Evolutionary conservation across 83 land plant genomes (phyloP).

Genomic region (Picea engelmannii): DNA sequence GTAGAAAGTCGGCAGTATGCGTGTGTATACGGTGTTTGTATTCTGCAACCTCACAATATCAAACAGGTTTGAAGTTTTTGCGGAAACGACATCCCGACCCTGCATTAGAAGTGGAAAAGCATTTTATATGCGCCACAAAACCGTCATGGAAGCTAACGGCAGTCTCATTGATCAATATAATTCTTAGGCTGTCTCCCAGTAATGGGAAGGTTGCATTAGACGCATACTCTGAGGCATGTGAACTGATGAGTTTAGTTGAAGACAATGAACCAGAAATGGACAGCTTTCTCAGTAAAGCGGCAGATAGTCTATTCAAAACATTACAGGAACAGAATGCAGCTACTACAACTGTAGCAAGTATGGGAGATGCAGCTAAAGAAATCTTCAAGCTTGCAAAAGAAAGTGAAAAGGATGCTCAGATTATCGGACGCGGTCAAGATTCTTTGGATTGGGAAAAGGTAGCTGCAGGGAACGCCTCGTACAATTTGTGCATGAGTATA

Average conservation of each 20-base stretch:
- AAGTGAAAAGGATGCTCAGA: no score
- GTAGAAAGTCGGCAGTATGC: no score
- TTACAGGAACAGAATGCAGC: neutral
- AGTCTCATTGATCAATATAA: neutral
- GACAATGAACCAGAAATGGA: neutral
- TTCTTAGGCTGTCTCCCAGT: neutral
- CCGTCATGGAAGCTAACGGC: neutral
- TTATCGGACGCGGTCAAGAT: no score
- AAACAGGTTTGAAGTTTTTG: neutral
- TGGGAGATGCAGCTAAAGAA: neutral
- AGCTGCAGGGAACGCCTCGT: no score
- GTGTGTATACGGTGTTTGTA: no score
- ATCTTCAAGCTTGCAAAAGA: no score
- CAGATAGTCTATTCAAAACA: neutral
- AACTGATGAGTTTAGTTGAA: neutral
- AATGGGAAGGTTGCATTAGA: neutral
- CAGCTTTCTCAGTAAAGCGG: neutral
- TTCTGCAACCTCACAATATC: no score
- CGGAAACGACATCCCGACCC: neutral
- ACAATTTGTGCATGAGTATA: no score
- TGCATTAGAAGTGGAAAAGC: neutral
- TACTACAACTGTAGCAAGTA: fast-evolving
- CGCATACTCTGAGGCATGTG: constrained; percentile 1
- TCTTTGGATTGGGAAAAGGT: no score
- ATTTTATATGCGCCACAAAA: neutral